phyloP scores from a whole-genome alignment of 768 basidiomycete genomes.

The Pleurotus djamor region DNA sequence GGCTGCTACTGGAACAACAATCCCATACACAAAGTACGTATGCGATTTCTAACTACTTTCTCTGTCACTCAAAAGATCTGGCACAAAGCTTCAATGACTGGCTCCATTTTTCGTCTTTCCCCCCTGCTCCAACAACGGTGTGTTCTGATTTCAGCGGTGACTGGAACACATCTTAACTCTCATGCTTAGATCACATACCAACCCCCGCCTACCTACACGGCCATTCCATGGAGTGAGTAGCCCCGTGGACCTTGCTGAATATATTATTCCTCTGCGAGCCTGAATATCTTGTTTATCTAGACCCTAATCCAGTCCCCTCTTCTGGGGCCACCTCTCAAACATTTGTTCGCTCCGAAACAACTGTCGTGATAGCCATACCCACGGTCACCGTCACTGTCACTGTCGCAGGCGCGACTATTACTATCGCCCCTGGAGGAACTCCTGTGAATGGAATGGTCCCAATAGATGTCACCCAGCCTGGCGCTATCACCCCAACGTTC shows the following conservation, averaged over 20 bases:
- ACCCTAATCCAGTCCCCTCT: not conserved
- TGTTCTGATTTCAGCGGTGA: too few relatives aligned
- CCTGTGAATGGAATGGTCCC: not conserved
- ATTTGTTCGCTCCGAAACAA: not conserved
- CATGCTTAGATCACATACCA: not conserved
- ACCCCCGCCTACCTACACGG: not conserved
- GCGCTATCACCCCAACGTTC: not conserved
- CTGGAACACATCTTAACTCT: too few relatives aligned
- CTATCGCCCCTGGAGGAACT: conserved; percentile 1
- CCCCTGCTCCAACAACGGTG: not conserved
- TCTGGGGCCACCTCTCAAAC: not conserved
- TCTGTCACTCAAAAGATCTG: too few relatives aligned
- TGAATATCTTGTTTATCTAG: not conserved
- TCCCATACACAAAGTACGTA: conserved; percentile 10
- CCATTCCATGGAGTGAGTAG: conserved; percentile 9
- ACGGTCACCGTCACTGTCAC: not conserved
- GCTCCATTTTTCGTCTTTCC: conserved; percentile 11
- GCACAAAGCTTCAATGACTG: conserved; percentile 13
- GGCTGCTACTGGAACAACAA: conserved; percentile 9
- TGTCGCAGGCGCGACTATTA: not conserved
- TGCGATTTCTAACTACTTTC: too few relatives aligned
- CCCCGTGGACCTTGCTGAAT: too few relatives aligned
- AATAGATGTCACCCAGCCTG: not conserved
- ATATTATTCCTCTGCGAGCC: too few relatives aligned
- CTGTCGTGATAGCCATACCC: not conserved